These are phyloP conservation scores for Neurospora pannonica DNA, from an alignment of 495 filamentous ascomycete species.

Conservation along the genomic window DNA sequence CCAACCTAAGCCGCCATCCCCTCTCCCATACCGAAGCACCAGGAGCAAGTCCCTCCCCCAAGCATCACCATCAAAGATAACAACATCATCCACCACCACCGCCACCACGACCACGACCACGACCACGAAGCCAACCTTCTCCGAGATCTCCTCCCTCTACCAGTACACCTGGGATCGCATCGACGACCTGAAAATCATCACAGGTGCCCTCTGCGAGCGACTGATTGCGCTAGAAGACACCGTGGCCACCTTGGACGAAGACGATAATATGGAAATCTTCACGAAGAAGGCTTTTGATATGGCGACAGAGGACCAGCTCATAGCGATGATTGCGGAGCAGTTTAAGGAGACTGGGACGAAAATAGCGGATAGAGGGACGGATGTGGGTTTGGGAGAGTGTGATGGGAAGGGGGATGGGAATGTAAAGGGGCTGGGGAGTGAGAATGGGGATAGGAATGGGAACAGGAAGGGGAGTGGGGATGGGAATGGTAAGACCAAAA, in stretches of 20 bases:
- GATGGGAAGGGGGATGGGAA: background rate
- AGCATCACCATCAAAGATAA: background rate
- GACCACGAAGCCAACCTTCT: background rate
- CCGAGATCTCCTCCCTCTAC: background rate
- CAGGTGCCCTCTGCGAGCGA: background rate
- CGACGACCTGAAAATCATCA: background rate
- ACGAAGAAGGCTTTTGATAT: background rate
- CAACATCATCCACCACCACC: background rate
- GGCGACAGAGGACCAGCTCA: background rate
- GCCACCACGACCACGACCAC: background rate
- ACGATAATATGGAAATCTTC: background rate
- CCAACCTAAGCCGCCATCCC: slow-evolving; percentile 6
- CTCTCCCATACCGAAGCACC: background rate
- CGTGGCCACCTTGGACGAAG: background rate
- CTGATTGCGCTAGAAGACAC: background rate
- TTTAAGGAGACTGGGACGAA: background rate
- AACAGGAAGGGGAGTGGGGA: background rate
- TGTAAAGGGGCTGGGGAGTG: background rate
- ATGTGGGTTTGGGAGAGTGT: background rate
- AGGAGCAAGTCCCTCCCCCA: background rate
- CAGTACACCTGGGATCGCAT: background rate
- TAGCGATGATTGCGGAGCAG: background rate
- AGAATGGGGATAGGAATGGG: background rate
- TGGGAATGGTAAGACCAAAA: background rate
- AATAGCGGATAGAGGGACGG: background rate